A percentile compares a stretch with the other conserved stretches of the same genome.
Conservation (phyloP, 2,329 filamentous ascomycete species). For the Xylaria sp. region DNA sequence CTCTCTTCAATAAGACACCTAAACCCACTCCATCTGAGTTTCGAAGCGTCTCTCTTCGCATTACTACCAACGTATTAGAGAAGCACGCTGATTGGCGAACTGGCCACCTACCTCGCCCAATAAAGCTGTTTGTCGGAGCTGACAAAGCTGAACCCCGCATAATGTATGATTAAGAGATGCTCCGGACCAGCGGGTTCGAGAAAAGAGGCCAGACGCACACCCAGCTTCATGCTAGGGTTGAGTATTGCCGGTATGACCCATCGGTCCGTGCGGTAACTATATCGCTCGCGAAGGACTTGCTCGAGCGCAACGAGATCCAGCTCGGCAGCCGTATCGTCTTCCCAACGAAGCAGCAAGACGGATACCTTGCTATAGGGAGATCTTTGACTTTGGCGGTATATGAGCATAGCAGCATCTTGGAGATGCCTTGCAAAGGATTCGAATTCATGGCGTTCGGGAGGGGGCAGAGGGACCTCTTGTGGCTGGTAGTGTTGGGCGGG, state of each 20-base stretch:
- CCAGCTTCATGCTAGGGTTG: conserved; percentile 66
- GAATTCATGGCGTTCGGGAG: conserved; percentile 63
- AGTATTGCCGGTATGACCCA: conserved; percentile 66
- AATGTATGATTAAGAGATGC: conserved; percentile 68
- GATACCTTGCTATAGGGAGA: conserved; percentile 63
- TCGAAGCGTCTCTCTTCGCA: conserved; percentile 61
- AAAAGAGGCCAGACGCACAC: conserved; percentile 64
- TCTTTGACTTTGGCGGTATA: conserved; percentile 66
- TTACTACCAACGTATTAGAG: conserved; percentile 57
- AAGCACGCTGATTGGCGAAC: conserved; percentile 28
- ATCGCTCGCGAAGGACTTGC: conserved; percentile 62
- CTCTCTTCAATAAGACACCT: conserved; percentile 67
- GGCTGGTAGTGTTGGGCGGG: conserved; percentile 38
- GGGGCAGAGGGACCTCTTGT: conserved; percentile 39
- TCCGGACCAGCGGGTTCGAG: conserved; percentile 62
- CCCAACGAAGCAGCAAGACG: conserved; percentile 66
- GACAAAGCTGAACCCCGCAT: conserved; percentile 65
- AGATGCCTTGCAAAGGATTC: conserved; percentile 70
- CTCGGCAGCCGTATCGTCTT: conserved; percentile 61
- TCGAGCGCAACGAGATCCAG: conserved; percentile 61
- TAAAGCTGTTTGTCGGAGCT: conserved; percentile 66
- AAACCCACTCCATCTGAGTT: conserved; percentile 68
- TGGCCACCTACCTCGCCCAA: conserved; percentile 66
- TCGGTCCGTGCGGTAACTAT: conserved; percentile 64
- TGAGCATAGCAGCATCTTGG: conserved; percentile 71